phyloP scores from a whole-genome alignment of 495 filamentous ascomycete genomes.

The Penicillium tannophilum region DNA sequence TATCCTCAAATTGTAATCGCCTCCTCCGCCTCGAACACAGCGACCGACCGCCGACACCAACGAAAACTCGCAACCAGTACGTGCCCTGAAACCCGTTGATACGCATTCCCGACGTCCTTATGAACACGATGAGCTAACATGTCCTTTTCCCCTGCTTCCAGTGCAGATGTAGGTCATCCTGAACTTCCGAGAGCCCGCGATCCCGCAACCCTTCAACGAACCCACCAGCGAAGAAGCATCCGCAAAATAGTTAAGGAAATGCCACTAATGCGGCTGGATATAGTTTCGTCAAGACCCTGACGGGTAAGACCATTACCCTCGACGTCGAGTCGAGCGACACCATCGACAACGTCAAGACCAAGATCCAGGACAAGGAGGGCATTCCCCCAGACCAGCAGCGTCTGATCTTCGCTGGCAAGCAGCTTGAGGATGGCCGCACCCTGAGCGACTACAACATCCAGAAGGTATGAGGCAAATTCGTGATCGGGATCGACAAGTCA shows the following conservation, averaged over 20 bases:
- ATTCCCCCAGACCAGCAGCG: conserved; percentile 99
- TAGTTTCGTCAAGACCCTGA: conserved; percentile 96
- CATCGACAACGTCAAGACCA: conserved; percentile 97
- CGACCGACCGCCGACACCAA: conserved; percentile 53
- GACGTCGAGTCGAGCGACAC: conserved; percentile 99
- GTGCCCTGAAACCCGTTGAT: conserved; percentile 30
- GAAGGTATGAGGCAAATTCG: conserved; percentile 67
- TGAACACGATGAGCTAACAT: conserved; percentile 38
- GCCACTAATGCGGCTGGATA: conserved; percentile 43
- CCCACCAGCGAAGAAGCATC: conserved; percentile 12
- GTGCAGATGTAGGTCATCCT: conserved; percentile 75
- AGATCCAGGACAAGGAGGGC: conserved; percentile 99
- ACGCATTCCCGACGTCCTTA: conserved; percentile 19
- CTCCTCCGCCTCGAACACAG: conserved; percentile 46
- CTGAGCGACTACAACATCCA: conserved; percentile 99
- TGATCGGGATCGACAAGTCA: conserved; percentile 4
- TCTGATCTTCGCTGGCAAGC: conserved; percentile 99
- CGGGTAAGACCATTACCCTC: conserved; percentile 99
- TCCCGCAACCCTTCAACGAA: conserved; percentile 16
- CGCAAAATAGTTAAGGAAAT: conserved; percentile 17
- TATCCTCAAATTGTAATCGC: conserved; percentile 49
- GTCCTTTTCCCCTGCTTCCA: conserved; percentile 47
- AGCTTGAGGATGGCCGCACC: conserved; percentile 98
- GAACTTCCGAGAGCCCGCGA: conserved; percentile 21
- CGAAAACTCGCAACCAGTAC: conserved; percentile 63